Base-by-base conservation (phyloP, 2,329 filamentous ascomycete species). In the Chalaropsis ovoidea region DNA sequence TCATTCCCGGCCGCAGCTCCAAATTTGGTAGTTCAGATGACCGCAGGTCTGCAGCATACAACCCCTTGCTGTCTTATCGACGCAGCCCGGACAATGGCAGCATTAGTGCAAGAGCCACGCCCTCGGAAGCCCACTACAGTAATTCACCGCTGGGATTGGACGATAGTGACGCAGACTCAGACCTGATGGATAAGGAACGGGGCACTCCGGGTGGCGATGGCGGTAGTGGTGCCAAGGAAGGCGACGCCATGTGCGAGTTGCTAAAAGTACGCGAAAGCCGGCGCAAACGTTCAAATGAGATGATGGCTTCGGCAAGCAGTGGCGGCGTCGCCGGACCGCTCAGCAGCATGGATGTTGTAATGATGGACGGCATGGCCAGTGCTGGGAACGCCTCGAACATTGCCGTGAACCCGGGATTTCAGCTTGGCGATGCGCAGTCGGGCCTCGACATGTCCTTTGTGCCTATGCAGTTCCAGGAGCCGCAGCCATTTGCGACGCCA, bases 201-300 rank as follows among this genome's bases (percentile, higher is more conserved):
- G 52, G 6, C 27, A 19, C 10, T 1, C 31, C 35, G 5, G n/a
- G 31, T 24, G 11, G 13, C 13, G 61, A 62, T n/a, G 19, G 35
- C 3, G 17, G 61, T 8, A 47, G 24, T 4, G 61, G 47, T 39
- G 27, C 74, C 54, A 74, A 76, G 61, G 74, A 77, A 1, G 81
- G 83, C 10, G 82, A 86, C 71, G 84, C 84, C 1, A 77, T 81
- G 7, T 83, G 80, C 70, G 84, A 86, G 71, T 75, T 87, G 58
- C 79, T 80, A 22, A 86, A 82, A 71, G 75, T 86, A 39, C 77
- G 82, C 31, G 79, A 84, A 69, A 77, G 76, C 64, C 77, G 82
- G 15, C 78, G 79, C 67, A 79, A 77, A 69, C 74, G 76, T 61
- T 72, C 72, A 13, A 62, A 49, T 19, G 66, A 67, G 15, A 49